Conservation (phyloP, 805 yeast species). For the Barnettozyma sp. region DNA sequence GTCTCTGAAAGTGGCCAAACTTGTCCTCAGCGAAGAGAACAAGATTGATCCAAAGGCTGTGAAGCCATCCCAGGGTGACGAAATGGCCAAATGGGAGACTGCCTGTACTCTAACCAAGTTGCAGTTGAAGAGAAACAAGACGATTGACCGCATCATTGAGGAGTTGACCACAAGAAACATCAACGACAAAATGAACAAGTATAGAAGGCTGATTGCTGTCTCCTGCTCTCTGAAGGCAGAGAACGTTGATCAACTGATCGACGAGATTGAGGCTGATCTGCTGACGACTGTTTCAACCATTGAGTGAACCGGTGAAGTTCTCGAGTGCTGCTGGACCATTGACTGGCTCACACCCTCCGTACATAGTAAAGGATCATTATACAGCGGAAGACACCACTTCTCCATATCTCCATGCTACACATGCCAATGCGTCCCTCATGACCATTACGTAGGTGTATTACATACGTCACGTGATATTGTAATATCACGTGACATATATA, state of each 20-base stretch:
- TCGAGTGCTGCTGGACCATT: too few relatives aligned
- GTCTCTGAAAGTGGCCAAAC: conserved; percentile 50
- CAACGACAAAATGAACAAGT: conserved; percentile 61
- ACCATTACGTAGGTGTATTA: too few relatives aligned
- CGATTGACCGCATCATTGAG: conserved; percentile 44
- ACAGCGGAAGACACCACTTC: too few relatives aligned
- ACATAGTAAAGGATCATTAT: too few relatives aligned
- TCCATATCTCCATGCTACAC: too few relatives aligned
- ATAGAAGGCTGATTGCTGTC: conserved; percentile 68
- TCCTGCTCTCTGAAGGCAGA: conserved; percentile 74
- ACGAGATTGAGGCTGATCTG: conserved; percentile 57
- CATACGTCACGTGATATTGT: too few relatives aligned
- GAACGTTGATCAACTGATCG: conserved; percentile 73
- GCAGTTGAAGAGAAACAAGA: conserved; percentile 43
- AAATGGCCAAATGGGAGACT: conserved; percentile 18
- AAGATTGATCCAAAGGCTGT: conserved; percentile 8
- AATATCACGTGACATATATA: too few relatives aligned
- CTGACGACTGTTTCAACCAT: conserved; percentile 16
- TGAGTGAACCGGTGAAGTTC: background rate
- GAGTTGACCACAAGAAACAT: conserved; percentile 39
- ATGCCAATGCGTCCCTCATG: too few relatives aligned
- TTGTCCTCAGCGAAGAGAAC: conserved; percentile 50
- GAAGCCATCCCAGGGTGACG: conserved; percentile 3
- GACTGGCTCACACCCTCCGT: too few relatives aligned
- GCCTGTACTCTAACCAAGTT: conserved; percentile 41